Percentiles rank a stretch among this genome's conserved stretches.
Evolutionary conservation across 345 rosid species (phyloP).

Genomic region (Ceriops zippeliana): DNA sequence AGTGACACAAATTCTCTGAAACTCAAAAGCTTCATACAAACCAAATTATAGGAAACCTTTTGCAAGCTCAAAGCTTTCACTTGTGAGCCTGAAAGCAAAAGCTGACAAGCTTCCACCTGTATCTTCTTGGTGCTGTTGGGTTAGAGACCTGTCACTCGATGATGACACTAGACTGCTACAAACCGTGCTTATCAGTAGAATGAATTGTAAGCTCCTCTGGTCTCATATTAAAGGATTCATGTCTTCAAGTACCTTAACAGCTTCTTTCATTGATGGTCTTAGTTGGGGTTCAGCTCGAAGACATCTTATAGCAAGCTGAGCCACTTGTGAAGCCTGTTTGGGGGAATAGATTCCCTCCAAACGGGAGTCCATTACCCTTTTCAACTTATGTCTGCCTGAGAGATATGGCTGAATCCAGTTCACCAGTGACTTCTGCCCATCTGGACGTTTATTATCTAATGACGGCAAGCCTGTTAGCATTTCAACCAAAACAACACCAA

Average conservation of each 20-base stretch:
- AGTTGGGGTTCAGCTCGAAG: background rate
- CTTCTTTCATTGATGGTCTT: slow-evolving; percentile 20
- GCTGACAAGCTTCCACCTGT: too few species aligned
- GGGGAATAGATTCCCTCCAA: slow-evolving; percentile 8
- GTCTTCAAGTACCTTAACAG: slow-evolving; percentile 3
- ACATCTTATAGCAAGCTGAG: slow-evolving; percentile 10
- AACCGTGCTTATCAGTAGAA: background rate
- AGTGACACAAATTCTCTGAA: too few species aligned
- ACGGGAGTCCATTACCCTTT: slow-evolving; percentile 1
- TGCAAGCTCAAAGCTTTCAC: too few species aligned
- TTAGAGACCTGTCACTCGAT: too few species aligned
- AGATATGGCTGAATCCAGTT: slow-evolving; percentile 2
- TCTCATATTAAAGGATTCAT: background rate
- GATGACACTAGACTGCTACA: too few species aligned
- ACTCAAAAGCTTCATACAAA: too few species aligned
- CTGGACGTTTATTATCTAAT: background rate
- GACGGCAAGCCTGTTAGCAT: slow-evolving; percentile 14
- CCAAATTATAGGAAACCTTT: too few species aligned
- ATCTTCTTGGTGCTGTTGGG: too few species aligned
- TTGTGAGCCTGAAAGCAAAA: too few species aligned
- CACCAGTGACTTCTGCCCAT: background rate
- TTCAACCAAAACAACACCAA: slow-evolving; percentile 19
- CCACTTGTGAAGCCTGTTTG: slow-evolving; percentile 4
- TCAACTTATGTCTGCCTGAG: slow-evolving; percentile 1
- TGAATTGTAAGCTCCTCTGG: background rate